Evolutionary conservation across 2,329 filamentous ascomycete species (phyloP).

Genomic region (Ploettnerulaceae sp.): DNA sequence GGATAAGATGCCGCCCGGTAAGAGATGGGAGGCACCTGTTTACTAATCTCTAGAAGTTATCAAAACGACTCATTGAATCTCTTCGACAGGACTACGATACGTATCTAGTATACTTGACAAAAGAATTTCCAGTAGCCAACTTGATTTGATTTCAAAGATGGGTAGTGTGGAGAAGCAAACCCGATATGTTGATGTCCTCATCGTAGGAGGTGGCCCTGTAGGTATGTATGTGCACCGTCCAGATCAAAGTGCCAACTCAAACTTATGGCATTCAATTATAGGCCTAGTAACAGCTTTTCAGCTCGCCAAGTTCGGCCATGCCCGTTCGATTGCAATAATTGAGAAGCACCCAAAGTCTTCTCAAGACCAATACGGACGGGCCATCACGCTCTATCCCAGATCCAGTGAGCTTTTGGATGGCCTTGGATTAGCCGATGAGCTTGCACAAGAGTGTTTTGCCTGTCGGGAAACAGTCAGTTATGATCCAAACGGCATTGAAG

Average conservation of each 20-base stretch:
- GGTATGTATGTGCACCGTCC: slow-evolving; percentile 29
- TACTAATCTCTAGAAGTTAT: neutral
- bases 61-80: too few species aligned
- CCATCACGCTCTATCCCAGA: slow-evolving; percentile 49
- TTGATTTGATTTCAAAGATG: slow-evolving; percentile 14
- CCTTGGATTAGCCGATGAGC: slow-evolving; percentile 43
- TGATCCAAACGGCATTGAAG: slow-evolving; percentile 41
- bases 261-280: too few species aligned
- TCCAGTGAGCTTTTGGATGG: slow-evolving; percentile 49
- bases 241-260: neutral
- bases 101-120: too few species aligned
- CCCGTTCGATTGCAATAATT: slow-evolving; percentile 41
- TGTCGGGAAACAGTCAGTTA: slow-evolving; percentile 47
- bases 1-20: neutral
- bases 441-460: slow-evolving; percentile 49
- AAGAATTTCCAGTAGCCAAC: too few species aligned
- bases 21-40: neutral
- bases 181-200: slow-evolving; percentile 35
- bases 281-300: slow-evolving; percentile 42
- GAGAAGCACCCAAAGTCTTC: slow-evolving; percentile 45
- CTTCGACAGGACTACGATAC: too few species aligned
- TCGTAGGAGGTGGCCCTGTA: slow-evolving; percentile 43
- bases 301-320: slow-evolving; percentile 37
- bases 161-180: slow-evolving; percentile 19
- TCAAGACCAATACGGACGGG: slow-evolving; percentile 49